Evolutionary conservation across 1,284 basidiomycete genomes (phyloP), one percentile per base, ranked within the genome.

Genomic region (Pseudozyma flocculosa): DNA sequence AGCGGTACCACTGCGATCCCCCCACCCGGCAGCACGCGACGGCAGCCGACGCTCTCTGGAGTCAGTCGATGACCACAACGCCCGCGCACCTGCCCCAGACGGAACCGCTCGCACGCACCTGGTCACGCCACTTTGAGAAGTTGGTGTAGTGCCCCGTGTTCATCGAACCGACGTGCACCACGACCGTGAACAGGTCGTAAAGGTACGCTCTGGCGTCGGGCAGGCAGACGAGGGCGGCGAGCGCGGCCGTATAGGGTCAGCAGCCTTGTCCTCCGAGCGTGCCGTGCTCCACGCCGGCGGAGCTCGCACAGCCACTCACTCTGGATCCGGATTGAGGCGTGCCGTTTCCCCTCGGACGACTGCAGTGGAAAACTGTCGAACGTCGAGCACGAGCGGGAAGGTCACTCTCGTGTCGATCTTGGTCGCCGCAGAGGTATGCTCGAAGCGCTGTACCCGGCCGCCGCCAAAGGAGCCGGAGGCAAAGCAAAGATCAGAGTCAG

Each of bases 111-210:
- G 15, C 2, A 79, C 85, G 43, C 55, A 87, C 88, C 82, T 88
- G 85, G 61, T 89, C 85, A 53, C 86, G 82, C 66, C 85, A 88
- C 26, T 88, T 84, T 22, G 88, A 86, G 73, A 84, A 92, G 77
- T 88, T 90, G 24, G 87, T 90, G 78, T 96, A 96, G 75, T 96
- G 93, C 0, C 93, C 93, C 55, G 92, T 95, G 78, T 93, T 88
- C 72, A 97, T 86, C 36, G 59, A 55, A 10, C 93, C 93, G 76
- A 95, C 90, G 78, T 96, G 93, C 60, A 92, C 92, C 55, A 96
- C 88, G 30, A 96, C 91, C 9, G 90, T 88, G 72, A 94, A 92
- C 2, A 96, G 84, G 72, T 95, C 90, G 77, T 95, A 96, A 5
- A 70, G 48, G 43, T 70, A 75, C 79, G 91, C 83, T 14, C 83